phyloP scores from a whole-genome alignment of 176 grass and related monocot species.

The Lolium multiflorum region DNA sequence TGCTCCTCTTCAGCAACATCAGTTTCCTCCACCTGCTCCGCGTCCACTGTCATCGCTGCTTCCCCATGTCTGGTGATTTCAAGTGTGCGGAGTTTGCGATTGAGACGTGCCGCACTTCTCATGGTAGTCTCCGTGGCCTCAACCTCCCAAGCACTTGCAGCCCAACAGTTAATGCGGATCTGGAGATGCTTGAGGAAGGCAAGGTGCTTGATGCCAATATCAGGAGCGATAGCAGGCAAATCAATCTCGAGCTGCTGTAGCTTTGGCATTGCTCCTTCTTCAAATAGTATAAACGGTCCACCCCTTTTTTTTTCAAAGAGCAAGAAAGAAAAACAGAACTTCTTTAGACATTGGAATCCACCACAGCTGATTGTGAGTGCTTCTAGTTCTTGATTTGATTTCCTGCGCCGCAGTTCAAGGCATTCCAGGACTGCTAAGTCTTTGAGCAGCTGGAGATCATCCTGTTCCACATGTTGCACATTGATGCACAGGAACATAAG shows the following conservation, averaged over 20 bases:
- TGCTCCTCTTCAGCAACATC: neutral
- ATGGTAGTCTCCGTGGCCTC: neutral
- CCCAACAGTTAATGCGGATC: neutral
- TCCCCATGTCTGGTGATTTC: neutral
- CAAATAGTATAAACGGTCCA: neutral
- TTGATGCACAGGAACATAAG: neutral
- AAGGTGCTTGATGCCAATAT: conserved; percentile 9
- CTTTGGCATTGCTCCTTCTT: conserved; percentile 18
- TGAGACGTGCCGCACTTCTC: neutral
- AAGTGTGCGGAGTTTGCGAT: neutral
- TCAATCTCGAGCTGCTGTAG: neutral
- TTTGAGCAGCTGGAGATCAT: neutral
- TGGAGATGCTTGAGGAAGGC: neutral
- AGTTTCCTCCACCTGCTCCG: neutral
- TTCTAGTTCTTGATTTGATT: neutral
- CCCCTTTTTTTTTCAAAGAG: neutral
- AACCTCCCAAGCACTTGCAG: neutral
- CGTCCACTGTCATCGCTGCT: neutral
- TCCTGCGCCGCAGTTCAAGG: neutral
- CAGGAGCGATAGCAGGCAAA: neutral
- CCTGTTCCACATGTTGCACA: neutral
- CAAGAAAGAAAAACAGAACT: too few relatives aligned
- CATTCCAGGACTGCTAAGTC: neutral
- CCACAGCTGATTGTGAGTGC: neutral
- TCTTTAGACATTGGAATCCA: conserved; percentile 2